phyloP scores from a whole-genome alignment of 495 filamentous ascomycete genomes.

The Hyphodiscus hymeniophilus region DNA sequence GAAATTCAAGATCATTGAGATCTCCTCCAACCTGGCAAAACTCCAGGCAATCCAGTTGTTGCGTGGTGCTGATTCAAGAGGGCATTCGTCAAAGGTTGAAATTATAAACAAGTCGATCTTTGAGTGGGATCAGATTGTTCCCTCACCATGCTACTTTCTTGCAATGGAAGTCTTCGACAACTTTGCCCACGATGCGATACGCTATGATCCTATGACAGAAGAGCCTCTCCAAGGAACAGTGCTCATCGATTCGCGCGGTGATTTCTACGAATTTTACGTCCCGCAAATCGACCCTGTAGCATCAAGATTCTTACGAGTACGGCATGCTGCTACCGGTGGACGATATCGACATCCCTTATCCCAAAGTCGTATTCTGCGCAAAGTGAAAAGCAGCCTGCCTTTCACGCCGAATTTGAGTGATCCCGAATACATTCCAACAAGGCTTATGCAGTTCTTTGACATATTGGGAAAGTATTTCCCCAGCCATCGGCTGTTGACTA shows the following conservation, averaged over 20 bases:
- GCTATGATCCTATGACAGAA: constrained; percentile 72
- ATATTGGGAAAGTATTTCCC: constrained; percentile 82
- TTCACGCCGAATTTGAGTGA: constrained; percentile 63
- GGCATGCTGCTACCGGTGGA: constrained; percentile 48
- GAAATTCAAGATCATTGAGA: constrained; percentile 92
- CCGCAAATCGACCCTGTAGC: constrained; percentile 73
- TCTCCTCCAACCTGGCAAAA: constrained; percentile 68
- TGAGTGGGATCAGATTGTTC: constrained; percentile 78
- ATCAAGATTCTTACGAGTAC: constrained; percentile 69
- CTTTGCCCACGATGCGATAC: constrained; percentile 89
- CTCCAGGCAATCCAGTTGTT: constrained; percentile 67
- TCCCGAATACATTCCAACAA: constrained; percentile 90
- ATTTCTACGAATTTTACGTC: constrained; percentile 90
- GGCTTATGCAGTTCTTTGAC: constrained; percentile 94
- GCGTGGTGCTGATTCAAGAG: constrained; percentile 51
- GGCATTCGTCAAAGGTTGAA: constrained; percentile 79
- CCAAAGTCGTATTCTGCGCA: constrained; percentile 43
- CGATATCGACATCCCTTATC: constrained; percentile 45
- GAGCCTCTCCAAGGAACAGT: constrained; percentile 77
- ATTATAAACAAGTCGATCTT: constrained; percentile 95
- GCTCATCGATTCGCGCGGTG: constrained; percentile 74
- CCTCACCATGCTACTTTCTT: constrained; percentile 91
- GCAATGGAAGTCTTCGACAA: constrained; percentile 99
- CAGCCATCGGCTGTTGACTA: constrained; percentile 75
- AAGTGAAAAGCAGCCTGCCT: constrained; percentile 51